phyloP scores from a whole-genome alignment of 2,329 filamentous ascomycete genomes.

The Aspergillus sp. region DNA sequence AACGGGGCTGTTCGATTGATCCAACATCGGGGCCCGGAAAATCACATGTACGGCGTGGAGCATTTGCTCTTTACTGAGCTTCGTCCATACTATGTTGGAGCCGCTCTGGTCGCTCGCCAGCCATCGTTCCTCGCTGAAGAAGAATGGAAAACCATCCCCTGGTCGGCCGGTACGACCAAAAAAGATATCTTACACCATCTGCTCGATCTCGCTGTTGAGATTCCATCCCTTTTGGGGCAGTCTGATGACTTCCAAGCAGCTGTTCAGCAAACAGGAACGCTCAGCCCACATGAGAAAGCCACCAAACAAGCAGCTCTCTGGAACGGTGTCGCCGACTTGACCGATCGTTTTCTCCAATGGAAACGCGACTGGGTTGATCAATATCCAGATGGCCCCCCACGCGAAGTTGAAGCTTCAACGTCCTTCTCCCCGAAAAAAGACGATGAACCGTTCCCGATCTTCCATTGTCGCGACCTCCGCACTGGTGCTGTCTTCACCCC shows the following conservation, averaged over 20 bases:
- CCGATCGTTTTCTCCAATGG: slow-evolving; percentile 24
- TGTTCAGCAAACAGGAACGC: slow-evolving; percentile 11
- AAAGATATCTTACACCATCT: slow-evolving; percentile 34
- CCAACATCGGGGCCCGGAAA: slow-evolving; percentile 33
- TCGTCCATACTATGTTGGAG: slow-evolving; percentile 33
- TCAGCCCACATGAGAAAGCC: slow-evolving; percentile 24
- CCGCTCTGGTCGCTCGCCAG: slow-evolving; percentile 23
- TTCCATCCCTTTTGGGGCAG: slow-evolving; percentile 25
- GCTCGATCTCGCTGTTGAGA: slow-evolving; percentile 29
- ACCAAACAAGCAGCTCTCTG: slow-evolving; percentile 28
- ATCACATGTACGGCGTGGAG: slow-evolving; percentile 34
- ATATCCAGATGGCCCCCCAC: slow-evolving; percentile 23
- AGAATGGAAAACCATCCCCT: slow-evolving; percentile 35
- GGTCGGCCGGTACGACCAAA: slow-evolving; percentile 28
- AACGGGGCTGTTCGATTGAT: slow-evolving; percentile 30
- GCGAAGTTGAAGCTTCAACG: slow-evolving; percentile 12
- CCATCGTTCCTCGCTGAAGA: slow-evolving; percentile 30
- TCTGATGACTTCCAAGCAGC: slow-evolving; percentile 24
- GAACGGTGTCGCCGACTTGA: slow-evolving; percentile 29
- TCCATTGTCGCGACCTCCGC: slow-evolving; percentile 26
- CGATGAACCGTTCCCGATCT: slow-evolving; percentile 26
- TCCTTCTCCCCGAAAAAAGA: slow-evolving; percentile 7
- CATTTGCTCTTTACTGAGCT: slow-evolving; percentile 34
- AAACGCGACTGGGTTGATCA: slow-evolving; percentile 25
- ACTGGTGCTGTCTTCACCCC: slow-evolving; percentile 25